Evolutionary conservation across 192 early-diverging fungal species (phyloP).

Genomic region (Umbelopsis isabellina): DNA sequence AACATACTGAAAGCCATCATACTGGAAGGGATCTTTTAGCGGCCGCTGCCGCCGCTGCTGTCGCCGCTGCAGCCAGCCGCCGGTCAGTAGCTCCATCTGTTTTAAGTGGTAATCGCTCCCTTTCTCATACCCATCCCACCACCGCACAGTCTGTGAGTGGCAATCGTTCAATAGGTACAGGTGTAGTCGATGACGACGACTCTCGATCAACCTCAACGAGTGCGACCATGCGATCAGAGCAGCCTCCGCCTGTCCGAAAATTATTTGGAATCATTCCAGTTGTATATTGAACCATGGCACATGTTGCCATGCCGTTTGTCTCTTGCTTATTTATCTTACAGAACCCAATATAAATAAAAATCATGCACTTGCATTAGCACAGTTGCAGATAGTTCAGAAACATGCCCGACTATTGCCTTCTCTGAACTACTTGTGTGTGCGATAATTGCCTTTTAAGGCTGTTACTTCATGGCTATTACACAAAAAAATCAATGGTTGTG

Average conservation of each 20-base stretch:
- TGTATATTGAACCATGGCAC: slow-evolving; percentile 11
- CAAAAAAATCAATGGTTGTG: too few relatives aligned
- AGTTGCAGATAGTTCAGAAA: too few relatives aligned
- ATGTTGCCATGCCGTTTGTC: not conserved
- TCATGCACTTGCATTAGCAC: too few relatives aligned
- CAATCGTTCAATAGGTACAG: not conserved
- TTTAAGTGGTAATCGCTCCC: not conserved
- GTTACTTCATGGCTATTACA: too few relatives aligned
- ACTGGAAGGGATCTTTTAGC: too few relatives aligned
- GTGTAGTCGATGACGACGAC: not conserved
- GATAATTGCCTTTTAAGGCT: too few relatives aligned
- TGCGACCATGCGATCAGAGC: not conserved
- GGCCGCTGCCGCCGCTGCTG: too few relatives aligned
- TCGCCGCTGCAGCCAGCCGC: not conserved
- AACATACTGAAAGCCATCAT: too few relatives aligned
- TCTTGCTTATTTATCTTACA: slow-evolving; percentile 8
- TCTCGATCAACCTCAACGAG: not conserved
- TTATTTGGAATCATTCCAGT: slow-evolving; percentile 11
- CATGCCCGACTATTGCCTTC: too few relatives aligned
- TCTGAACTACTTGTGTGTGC: too few relatives aligned
- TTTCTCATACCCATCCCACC: not conserved
- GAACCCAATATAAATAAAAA: not conserved
- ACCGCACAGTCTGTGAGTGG: not conserved
- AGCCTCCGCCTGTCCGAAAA: not conserved
- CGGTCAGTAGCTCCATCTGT: not conserved